Evolutionary conservation across 2,329 filamentous ascomycete species (phyloP).

Genomic region (Fusarium sp.): DNA sequence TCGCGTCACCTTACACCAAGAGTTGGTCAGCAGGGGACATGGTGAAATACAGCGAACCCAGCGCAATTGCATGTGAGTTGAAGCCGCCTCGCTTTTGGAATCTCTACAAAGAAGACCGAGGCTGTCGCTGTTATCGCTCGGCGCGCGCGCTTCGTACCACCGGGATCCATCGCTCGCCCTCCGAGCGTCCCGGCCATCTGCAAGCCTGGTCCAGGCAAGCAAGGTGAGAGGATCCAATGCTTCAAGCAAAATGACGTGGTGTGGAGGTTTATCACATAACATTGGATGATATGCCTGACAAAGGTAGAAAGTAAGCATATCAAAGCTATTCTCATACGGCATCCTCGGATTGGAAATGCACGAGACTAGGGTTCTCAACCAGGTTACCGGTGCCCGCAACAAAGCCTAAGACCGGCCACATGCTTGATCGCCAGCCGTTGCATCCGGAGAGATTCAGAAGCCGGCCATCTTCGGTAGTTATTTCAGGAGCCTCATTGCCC

Average conservation of each 20-base stretch:
- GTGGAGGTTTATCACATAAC: background rate
- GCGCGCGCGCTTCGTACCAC: background rate
- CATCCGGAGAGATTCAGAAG: slow-evolving; percentile 31
- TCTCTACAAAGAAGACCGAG: background rate
- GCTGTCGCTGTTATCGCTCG: background rate
- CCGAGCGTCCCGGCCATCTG: slow-evolving; percentile 24
- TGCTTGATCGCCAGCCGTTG: slow-evolving; percentile 32
- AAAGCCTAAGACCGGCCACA: slow-evolving; percentile 17
- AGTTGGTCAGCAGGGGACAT: background rate
- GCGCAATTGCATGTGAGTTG: background rate
- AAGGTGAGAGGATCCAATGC: background rate
- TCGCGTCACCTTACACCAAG: background rate
- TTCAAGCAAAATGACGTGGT: slow-evolving; percentile 28
- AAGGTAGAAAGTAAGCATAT: slow-evolving; percentile 18
- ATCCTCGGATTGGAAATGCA: slow-evolving; percentile 30
- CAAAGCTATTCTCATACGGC: slow-evolving; percentile 21
- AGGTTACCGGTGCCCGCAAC: slow-evolving; percentile 17
- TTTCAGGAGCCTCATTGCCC: slow-evolving; percentile 19
- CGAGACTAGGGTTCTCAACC: background rate
- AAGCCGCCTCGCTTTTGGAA: background rate
- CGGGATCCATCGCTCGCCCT: background rate
- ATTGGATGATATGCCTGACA: background rate
- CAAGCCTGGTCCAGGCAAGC: slow-evolving; percentile 18
- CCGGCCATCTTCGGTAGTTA: slow-evolving; percentile 3
- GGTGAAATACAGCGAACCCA: background rate